phyloP scores from a whole-genome alignment of 2,329 filamentous ascomycete species.

The Paecilomyces dactylethromorphus region DNA sequence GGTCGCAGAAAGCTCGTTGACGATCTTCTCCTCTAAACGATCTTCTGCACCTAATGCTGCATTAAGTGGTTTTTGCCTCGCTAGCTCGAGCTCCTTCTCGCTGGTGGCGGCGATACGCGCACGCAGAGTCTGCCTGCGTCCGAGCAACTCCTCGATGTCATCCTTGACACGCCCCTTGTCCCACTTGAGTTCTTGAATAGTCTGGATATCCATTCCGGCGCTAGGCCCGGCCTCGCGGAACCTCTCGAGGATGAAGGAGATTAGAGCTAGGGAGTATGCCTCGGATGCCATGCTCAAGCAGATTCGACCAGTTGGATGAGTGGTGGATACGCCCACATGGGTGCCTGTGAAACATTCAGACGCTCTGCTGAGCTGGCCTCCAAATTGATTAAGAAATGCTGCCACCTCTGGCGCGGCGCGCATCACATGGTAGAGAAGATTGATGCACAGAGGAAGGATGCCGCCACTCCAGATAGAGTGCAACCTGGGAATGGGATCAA shows the following conservation, averaged over 20 bases:
- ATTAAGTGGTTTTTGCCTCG: constrained; percentile 34
- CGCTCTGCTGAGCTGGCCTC: constrained; percentile 66
- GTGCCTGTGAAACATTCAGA: constrained; percentile 60
- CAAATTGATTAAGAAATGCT: constrained; percentile 84
- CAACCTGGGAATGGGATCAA: constrained; percentile 68
- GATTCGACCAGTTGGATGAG: constrained; percentile 52
- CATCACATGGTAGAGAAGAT: constrained; percentile 76
- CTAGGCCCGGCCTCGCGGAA: constrained; percentile 60
- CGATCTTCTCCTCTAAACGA: constrained; percentile 67
- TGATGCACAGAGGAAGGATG: constrained; percentile 79
- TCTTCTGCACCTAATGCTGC: constrained; percentile 50
- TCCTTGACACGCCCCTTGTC: constrained; percentile 67
- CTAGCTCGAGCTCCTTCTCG: constrained; percentile 62
- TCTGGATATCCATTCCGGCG: constrained; percentile 48
- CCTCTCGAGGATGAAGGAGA: constrained; percentile 64
- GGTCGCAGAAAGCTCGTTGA: constrained; percentile 59
- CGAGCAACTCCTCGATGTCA: constrained; percentile 76
- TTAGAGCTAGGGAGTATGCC: constrained; percentile 68
- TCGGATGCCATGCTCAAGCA: constrained; percentile 70
- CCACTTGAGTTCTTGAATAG: constrained; percentile 69
- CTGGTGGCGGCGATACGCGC: constrained; percentile 68
- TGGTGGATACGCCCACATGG: constrained; percentile 37
- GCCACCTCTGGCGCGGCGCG: constrained; percentile 76
- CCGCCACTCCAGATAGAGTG: constrained; percentile 88
- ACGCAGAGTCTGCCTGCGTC: constrained; percentile 60